Conservation (phyloP, 768 basidiomycete genomes). For the Kwoniella sp. region DNA sequence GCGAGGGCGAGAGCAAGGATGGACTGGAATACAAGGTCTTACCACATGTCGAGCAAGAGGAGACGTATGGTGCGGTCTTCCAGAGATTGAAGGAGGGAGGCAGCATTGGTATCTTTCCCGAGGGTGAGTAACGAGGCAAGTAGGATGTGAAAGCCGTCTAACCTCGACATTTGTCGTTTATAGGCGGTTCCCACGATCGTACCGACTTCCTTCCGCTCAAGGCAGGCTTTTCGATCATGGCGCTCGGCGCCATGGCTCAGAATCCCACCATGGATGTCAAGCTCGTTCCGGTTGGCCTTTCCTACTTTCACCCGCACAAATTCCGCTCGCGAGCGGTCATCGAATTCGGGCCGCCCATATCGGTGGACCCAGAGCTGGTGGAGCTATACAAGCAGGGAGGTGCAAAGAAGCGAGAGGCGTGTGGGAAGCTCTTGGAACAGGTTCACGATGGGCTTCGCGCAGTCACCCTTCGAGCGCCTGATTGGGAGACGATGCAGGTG, state of each 20-base stretch:
- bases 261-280: slow-evolving; percentile 80
- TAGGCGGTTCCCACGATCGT: slow-evolving; percentile 96
- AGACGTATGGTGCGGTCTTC: slow-evolving; percentile 93
- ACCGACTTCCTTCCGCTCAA: slow-evolving; percentile 94
- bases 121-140: slow-evolving; percentile 60
- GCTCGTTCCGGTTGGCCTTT: slow-evolving; percentile 67
- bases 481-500: slow-evolving; percentile 97
- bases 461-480: slow-evolving; percentile 90
- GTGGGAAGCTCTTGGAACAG: slow-evolving; percentile 78
- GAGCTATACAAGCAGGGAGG: slow-evolving; percentile 91
- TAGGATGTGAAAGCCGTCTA: not conserved
- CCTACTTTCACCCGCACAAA: slow-evolving; percentile 70
- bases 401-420: slow-evolving; percentile 78
- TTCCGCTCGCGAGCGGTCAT: slow-evolving; percentile 96
- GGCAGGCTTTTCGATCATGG: slow-evolving; percentile 97
- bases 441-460: slow-evolving; percentile 92
- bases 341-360: slow-evolving; percentile 86
- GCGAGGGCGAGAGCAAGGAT: slow-evolving; percentile 44
- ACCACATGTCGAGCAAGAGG: slow-evolving; percentile 85
- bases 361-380: slow-evolving; percentile 83
- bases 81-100: slow-evolving; percentile 77
- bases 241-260: slow-evolving; percentile 92
- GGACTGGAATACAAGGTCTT: slow-evolving; percentile 77
- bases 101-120: slow-evolving; percentile 94
- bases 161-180: slow-evolving; percentile 3